Percentiles rank a stretch among this genome's conserved stretches.
Evolutionary conservation across 1,139 yeast species (phyloP).

Genomic region (Suhomyces yuchorum): DNA sequence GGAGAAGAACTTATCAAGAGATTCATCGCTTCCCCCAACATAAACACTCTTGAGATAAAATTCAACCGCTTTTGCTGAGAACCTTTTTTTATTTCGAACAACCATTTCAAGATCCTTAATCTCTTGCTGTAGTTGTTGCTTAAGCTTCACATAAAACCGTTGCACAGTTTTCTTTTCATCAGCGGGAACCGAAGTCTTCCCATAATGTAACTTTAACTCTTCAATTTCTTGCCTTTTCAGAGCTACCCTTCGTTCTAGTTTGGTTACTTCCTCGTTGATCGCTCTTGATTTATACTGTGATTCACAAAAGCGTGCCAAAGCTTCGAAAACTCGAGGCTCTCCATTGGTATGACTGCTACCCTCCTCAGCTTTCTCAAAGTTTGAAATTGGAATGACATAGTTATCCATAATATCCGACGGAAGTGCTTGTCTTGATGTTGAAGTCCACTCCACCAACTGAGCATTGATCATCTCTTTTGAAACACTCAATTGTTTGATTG

Average conservation of each 20-base stretch:
- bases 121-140: slow-evolving; percentile 53
- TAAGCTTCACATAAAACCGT: slow-evolving; percentile 50
- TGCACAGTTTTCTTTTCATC: slow-evolving; percentile 54
- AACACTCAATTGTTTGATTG: slow-evolving; percentile 26
- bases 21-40: slow-evolving; percentile 54
- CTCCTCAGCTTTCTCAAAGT: not conserved
- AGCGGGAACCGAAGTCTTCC: slow-evolving; percentile 39
- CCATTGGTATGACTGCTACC: not conserved
- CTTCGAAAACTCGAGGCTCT: slow-evolving; percentile 43
- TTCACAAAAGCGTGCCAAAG: slow-evolving; percentile 77
- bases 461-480: slow-evolving; percentile 43
- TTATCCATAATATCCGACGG: slow-evolving; percentile 57
- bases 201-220: slow-evolving; percentile 49
- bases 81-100: slow-evolving; percentile 38
- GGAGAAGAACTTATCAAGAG: slow-evolving; percentile 76
- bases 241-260: slow-evolving; percentile 38
- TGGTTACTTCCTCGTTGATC: slow-evolving; percentile 47
- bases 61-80: slow-evolving; percentile 57
- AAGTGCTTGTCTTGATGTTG: slow-evolving; percentile 68
- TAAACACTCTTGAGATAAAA: slow-evolving; percentile 60
- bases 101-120: slow-evolving; percentile 45
- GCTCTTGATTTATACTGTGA: slow-evolving; percentile 54
- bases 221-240: slow-evolving; percentile 48
- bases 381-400: slow-evolving; percentile 52
- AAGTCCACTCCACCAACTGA: slow-evolving; percentile 68